These are phyloP conservation scores for Ceriops decandra DNA, from an alignment of 345 rosid species.

Conservation along the genomic window DNA sequence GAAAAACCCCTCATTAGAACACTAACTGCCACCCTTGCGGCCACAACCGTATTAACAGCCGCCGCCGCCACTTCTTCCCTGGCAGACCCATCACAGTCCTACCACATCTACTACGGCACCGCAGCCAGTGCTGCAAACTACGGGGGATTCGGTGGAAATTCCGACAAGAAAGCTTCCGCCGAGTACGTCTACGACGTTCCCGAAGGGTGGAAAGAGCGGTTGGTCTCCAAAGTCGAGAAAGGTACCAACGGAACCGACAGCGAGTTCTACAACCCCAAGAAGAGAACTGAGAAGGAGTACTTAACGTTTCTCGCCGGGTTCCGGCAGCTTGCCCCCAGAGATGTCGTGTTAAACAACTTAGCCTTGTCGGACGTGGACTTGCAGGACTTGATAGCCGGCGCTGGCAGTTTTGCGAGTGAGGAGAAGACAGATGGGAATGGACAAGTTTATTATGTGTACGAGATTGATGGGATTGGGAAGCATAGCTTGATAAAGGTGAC, in stretches of 20 bases:
- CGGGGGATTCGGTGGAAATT: conserved; percentile 86
- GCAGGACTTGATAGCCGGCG: conserved; percentile 78
- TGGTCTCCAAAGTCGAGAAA: conserved; percentile 90
- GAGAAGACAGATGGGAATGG: conserved; percentile 67
- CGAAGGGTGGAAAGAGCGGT: conserved; percentile 85
- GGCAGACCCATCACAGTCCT: conserved; percentile 38
- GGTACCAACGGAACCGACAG: conserved; percentile 92
- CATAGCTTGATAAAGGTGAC: conserved; percentile 82
- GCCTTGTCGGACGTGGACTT: conserved; percentile 78
- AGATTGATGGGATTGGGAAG: conserved; percentile 62
- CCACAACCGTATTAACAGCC: conserved; percentile 39
- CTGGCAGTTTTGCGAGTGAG: conserved; percentile 53
- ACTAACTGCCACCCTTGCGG: conserved; percentile 39
- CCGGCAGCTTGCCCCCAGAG: conserved; percentile 72
- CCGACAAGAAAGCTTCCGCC: conserved; percentile 81
- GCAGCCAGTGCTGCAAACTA: conserved; percentile 96
- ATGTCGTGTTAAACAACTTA: conserved; percentile 65
- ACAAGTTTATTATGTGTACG: conserved; percentile 72
- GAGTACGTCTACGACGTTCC: conserved; percentile 91
- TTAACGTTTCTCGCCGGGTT: conserved; percentile 76
- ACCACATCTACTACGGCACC: conserved; percentile 75
- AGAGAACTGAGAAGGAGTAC: conserved; percentile 79
- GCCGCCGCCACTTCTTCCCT: conserved; percentile 42
- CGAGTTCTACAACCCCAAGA: conserved; percentile 84
- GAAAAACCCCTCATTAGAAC: conserved; percentile 31